phyloP scores from a whole-genome alignment of 2,329 filamentous ascomycete species.

The Claviceps monticola region DNA sequence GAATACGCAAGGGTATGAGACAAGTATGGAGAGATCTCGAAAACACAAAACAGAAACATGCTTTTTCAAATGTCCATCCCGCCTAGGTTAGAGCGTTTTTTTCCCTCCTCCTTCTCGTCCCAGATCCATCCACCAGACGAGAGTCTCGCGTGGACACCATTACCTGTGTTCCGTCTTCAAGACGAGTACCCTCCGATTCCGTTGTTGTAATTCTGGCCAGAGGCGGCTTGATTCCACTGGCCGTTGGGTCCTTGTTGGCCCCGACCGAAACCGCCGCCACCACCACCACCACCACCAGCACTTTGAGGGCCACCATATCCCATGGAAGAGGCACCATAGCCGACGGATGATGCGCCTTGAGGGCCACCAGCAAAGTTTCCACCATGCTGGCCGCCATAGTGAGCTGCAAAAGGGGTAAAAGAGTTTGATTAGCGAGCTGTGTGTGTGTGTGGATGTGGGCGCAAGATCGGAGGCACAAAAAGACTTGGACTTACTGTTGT shows the following conservation, averaged over 20 bases:
- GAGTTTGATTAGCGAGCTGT: slow-evolving; percentile 5
- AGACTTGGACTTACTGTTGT: slow-evolving; percentile 52
- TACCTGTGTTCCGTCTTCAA: slow-evolving; percentile 19
- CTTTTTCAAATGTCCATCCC: slow-evolving; percentile 8
- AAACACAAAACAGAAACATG: slow-evolving; percentile 8
- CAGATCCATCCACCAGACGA: slow-evolving; percentile 2
- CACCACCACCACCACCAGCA: slow-evolving; percentile 55
- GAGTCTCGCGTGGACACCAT: slow-evolving; percentile 3
- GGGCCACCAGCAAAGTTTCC: slow-evolving; percentile 50
- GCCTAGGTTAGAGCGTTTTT: slow-evolving; percentile 4
- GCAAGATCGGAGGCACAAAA: neutral
- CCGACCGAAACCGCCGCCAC: slow-evolving; percentile 58
- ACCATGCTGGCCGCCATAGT: slow-evolving; percentile 52
- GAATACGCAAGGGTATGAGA: slow-evolving; percentile 10
- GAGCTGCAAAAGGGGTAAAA: slow-evolving; percentile 19
- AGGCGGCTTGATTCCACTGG: slow-evolving; percentile 39
- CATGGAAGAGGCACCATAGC: slow-evolving; percentile 54
- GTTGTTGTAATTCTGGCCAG: slow-evolving; percentile 43
- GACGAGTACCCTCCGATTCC: slow-evolving; percentile 52
- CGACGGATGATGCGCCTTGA: slow-evolving; percentile 46
- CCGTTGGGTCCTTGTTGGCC: slow-evolving; percentile 47
- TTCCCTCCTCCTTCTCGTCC: slow-evolving; percentile 2
- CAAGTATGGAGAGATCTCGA: slow-evolving; percentile 8
- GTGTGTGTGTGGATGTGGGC: neutral
- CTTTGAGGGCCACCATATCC: slow-evolving; percentile 59